phyloP scores from a whole-genome alignment of 768 basidiomycete genomes.

The Panaeolus cyanescens region DNA sequence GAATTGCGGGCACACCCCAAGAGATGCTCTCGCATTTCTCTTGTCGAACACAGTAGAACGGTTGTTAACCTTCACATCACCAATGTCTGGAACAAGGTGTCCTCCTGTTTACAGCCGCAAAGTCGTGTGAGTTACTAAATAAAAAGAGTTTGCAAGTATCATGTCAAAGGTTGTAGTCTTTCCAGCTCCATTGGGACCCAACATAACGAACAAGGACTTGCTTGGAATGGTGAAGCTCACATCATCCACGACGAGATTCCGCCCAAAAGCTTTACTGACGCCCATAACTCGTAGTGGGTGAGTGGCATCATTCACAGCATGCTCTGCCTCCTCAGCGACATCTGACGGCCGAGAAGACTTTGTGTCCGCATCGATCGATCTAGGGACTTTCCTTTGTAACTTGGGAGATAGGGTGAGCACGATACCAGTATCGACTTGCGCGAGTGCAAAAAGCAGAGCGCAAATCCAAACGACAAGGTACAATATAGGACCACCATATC shows the following conservation, averaged over 20 bases:
- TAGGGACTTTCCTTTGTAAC: slow-evolving; percentile 10
- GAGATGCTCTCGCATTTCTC: slow-evolving; percentile 56
- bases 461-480: slow-evolving; percentile 68
- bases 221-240: slow-evolving; percentile 67
- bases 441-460: slow-evolving; percentile 60
- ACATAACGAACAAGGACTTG: slow-evolving; percentile 67
- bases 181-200: slow-evolving; percentile 84
- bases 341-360: slow-evolving; percentile 20
- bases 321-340: slow-evolving; percentile 60
- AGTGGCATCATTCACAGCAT: slow-evolving; percentile 43
- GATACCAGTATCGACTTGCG: slow-evolving; percentile 74
- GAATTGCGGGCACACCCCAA: slow-evolving; percentile 83
- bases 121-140: not conserved
- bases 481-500: slow-evolving; percentile 74
- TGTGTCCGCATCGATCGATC: not conserved
- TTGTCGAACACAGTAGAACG: slow-evolving; percentile 62
- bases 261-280: slow-evolving; percentile 63
- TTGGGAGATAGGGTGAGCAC: slow-evolving; percentile 40
- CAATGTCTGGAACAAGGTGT: slow-evolving; percentile 59
- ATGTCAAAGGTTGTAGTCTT: slow-evolving; percentile 84
- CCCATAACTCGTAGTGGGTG: slow-evolving; percentile 65
- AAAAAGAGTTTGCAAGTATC: slow-evolving; percentile 53
- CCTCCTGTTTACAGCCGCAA: slow-evolving; percentile 46
- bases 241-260: slow-evolving; percentile 66
- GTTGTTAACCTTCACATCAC: slow-evolving; percentile 64